Evolutionary conservation across 1,284 basidiomycete species (phyloP), one percentile per base, ranked within the genome.

Genomic region (Meira miltonrushii): DNA sequence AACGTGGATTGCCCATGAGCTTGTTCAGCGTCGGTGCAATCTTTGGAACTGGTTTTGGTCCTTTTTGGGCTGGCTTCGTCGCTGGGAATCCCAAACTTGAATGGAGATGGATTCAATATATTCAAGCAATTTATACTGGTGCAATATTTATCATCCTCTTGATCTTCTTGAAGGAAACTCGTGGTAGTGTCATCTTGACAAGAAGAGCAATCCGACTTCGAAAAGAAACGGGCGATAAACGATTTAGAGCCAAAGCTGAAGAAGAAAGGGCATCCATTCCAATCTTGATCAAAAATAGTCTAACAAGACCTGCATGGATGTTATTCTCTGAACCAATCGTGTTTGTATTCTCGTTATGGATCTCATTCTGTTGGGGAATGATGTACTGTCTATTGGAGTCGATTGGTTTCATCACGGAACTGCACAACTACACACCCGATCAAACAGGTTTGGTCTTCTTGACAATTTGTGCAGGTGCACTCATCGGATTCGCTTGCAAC

Each of bases 301-400:
- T 85, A 67, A 88, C 85, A 0, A 80, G 88, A 25, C 87, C 88
- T 25, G 17, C 21, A 0, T 78, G 79, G 0, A 64, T 65, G 6
- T 62, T 72, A 39, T 78, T 85, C 39, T 88, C 88, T 0, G 90
- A 92, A 69, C 88, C 88, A 0, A 82, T 89, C 38, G 88, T 91
- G 88, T 81, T 67, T 55, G 79, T 41, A 68, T 80, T 68, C 57
- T 78, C 39, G 65, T 77, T 55, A 59, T 69, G 59, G 75, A 73
- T 57, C 55, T 58, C 37, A 64, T 59, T 40, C 58, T 76, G 44
- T 5, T 44, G 9, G 68, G 89, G 89, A 0, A 83, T 91, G 11
- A 77, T 87, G 50, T 91, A 85, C 72, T 81, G 79, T 12, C 79
- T 90, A 0, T 86, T 71, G n/a, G 55, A 53, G 17, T 58, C 54